Evolutionary conservation across 2,329 filamentous ascomycete species (phyloP).

Genomic region (Purpureocillium takamizusanense): DNA sequence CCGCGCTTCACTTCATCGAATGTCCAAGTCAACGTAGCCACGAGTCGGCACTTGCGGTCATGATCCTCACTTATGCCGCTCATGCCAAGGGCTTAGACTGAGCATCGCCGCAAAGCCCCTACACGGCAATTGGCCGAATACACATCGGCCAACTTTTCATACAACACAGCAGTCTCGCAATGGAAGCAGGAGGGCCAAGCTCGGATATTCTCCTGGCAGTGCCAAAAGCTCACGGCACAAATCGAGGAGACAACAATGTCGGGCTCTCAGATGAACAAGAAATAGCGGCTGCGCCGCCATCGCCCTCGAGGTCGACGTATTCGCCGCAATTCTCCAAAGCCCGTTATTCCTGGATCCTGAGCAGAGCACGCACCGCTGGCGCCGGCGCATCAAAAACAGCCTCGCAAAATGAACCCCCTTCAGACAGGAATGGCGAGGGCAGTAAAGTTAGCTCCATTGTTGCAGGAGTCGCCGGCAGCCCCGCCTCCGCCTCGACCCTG

Average conservation of each 20-base stretch:
- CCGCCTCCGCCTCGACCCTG: constrained; percentile 4
- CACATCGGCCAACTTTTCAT: too few relatives aligned
- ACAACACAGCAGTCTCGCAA: too few relatives aligned
- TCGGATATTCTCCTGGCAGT: too few relatives aligned
- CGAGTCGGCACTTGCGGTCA: too few relatives aligned
- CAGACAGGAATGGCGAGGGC: neutral
- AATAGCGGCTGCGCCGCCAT: neutral
- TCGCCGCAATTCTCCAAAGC: constrained; percentile 19
- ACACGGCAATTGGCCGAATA: too few relatives aligned
- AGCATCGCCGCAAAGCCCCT: too few relatives aligned
- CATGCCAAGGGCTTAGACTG: neutral
- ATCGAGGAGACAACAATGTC: too few relatives aligned
- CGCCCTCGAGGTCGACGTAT: constrained; percentile 10
- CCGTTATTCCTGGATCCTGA: constrained; percentile 15
- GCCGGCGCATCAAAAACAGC: neutral
- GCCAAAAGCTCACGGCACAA: too few relatives aligned
- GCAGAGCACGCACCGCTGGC: constrained; percentile 11
- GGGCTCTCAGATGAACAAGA: too few relatives aligned
- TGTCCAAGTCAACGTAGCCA: neutral
- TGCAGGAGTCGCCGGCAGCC: too few relatives aligned
- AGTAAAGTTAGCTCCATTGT: too few relatives aligned
- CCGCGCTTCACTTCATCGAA: neutral
- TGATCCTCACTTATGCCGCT: neutral
- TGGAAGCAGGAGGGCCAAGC: too few relatives aligned
- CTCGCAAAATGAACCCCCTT: neutral